Percentiles rank a stretch among this genome's conserved stretches.
Conservation (phyloP, 148 eudicot genomes). For the Dysphania ambrosioides region DNA sequence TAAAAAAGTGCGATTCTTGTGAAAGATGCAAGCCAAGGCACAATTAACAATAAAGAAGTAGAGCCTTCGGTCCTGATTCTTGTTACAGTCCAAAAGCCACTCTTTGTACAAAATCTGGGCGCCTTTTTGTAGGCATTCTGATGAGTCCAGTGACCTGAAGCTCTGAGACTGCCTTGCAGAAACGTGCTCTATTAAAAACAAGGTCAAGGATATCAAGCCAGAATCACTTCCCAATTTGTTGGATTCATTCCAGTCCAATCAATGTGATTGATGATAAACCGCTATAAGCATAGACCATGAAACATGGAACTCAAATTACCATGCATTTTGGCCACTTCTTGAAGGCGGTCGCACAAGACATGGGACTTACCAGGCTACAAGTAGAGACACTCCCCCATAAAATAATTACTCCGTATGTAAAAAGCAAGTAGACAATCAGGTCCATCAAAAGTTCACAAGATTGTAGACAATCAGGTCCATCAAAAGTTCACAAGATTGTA, state of each 20-base stretch:
- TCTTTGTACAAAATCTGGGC: slow-evolving; percentile 90
- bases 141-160: slow-evolving; percentile 81
- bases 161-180: slow-evolving; percentile 83
- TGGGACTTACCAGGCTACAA: not conserved
- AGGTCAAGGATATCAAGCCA: slow-evolving; percentile 36
- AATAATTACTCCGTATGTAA: not conserved
- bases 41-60: too few relatives aligned
- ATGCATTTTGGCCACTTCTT: not conserved
- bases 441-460: not conserved
- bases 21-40: not conserved
- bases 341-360: not conserved
- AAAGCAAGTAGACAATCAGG: not conserved
- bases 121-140: slow-evolving; percentile 93
- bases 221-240: not conserved
- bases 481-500: not conserved
- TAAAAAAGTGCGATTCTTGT: not conserved
- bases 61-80: not conserved
- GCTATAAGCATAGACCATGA: too few relatives aligned
- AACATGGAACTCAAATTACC: too few relatives aligned
- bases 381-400: not conserved
- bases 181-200: slow-evolving; percentile 55
- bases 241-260: not conserved
- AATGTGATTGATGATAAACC: too few relatives aligned
- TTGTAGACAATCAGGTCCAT: not conserved
- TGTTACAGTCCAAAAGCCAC: slow-evolving; percentile 64